Evolutionary conservation across 441 rosid species (phyloP), one percentile per base, ranked within the genome.

Genomic region (Geranium incanum): DNA sequence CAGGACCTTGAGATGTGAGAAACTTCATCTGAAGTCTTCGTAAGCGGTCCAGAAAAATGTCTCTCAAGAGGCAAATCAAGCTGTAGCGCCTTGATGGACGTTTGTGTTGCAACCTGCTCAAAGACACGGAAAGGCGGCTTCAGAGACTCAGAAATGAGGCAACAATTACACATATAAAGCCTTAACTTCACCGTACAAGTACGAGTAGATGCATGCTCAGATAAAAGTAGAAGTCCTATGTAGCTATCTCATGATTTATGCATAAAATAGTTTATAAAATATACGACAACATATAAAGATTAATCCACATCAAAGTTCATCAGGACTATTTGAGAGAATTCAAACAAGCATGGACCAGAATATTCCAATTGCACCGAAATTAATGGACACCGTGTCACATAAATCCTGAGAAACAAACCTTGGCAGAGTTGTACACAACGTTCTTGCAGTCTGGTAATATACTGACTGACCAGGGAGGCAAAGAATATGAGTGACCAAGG

Each of bases 391-490:
- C 1, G n/a, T 55, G 19, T 16, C 62, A n/a, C 5, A 55, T 15
- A 38, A 8, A 16, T 55, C 45, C 4, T 18, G 38, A 28, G 70
- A 74, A 72, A 68, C 77, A 71, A 76, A 88, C 93, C 91, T 87
- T 86, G 28, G 93, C 93, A 64, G 88, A 80, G 82, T 85, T 88
- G 79, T 83, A 88, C 43, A 82, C 91, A 23, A 78, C 76, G 62
- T 84, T 85, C 71, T 77, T 81, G 83, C 93, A 88, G 78, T 88
- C 91, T 67, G 93, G 93, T 70, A 88, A 78, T 77, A 88, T 81
- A 71, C 93, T 88, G 72, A 88, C 93, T 70, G 93, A 88, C 93
- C 93, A 88, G n/a, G 93, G 86, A 13, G 89, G 89, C 74, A 88
- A 80, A 72, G 55, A 73, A 76, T 88, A 88, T 12, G 84, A 79